A percentile compares a stretch with the other conserved stretches of the same genome.
Conservation (phyloP, 2,329 filamentous ascomycete species). For the Podosphaera aphanis region DNA sequence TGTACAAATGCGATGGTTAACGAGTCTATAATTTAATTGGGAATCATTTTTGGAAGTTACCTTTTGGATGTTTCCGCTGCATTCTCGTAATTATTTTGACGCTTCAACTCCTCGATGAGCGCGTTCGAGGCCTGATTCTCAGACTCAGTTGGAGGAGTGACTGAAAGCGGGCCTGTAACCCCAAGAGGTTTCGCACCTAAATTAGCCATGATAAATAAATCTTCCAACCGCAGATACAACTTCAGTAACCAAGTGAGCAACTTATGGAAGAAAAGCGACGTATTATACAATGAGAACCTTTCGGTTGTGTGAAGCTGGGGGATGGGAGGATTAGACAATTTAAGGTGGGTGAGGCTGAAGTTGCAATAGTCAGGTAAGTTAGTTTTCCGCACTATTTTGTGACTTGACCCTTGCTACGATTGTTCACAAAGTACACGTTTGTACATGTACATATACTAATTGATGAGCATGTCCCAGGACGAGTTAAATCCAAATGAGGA, state of each 20-base stretch:
- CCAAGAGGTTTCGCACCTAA: constrained; percentile 22
- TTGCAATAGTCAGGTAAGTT: too few relatives aligned
- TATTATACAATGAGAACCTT: not conserved
- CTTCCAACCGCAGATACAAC: not conserved
- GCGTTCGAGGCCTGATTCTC: constrained; percentile 59
- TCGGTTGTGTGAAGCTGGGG: not conserved
- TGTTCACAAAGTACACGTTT: not conserved
- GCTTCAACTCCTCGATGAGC: constrained; percentile 63
- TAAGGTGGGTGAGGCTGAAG: not conserved
- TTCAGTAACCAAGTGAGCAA: not conserved
- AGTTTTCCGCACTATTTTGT: not conserved
- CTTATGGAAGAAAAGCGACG: not conserved
- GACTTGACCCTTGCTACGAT: too few relatives aligned
- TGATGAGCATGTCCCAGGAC: constrained; percentile 2
- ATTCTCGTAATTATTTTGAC: constrained; percentile 78
- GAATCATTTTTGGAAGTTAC: constrained; percentile 20
- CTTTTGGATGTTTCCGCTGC: constrained; percentile 63
- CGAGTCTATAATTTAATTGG: constrained; percentile 2
- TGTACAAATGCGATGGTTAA: constrained; percentile 19
- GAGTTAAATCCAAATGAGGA: constrained; percentile 27
- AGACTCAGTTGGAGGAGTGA: constrained; percentile 46
- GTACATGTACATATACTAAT: not conserved
- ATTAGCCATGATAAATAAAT: constrained; percentile 11
- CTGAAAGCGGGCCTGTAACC: constrained; percentile 67
- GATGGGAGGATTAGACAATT: not conserved